phyloP scores from a whole-genome alignment of 2,329 filamentous ascomycete genomes.

The Trichophyton schoenleinii region DNA sequence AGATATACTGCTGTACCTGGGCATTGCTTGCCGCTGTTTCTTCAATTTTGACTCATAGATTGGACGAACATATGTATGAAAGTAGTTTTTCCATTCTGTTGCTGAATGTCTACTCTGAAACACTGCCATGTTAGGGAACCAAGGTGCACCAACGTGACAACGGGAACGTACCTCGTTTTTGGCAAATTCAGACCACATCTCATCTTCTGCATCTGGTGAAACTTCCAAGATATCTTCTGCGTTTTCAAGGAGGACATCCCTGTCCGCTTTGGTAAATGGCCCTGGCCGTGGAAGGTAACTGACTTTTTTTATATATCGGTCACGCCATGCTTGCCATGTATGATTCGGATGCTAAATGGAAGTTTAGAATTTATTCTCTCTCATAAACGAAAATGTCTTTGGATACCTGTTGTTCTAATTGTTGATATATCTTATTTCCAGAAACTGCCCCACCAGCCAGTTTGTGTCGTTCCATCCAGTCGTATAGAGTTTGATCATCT shows the following conservation, averaged over 20 bases:
- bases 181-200: constrained; percentile 19
- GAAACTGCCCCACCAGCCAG: constrained; percentile 20
- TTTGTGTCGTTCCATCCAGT: constrained; percentile 31
- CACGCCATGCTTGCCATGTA: constrained; percentile 38
- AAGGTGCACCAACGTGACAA: neutral
- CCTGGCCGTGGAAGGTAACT: constrained; percentile 26
- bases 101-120: constrained; percentile 8
- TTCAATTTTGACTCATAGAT: constrained; percentile 5
- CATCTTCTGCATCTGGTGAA: constrained; percentile 11
- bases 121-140: neutral
- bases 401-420: constrained; percentile 28
- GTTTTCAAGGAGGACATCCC: constrained; percentile 14
- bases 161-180: constrained; percentile 10
- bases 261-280: constrained; percentile 18
- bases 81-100: constrained; percentile 10
- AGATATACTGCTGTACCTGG: neutral
- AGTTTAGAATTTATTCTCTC: neutral
- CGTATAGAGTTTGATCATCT: constrained; percentile 35
- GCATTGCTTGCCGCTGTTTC: neutral
- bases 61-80: constrained; percentile 10
- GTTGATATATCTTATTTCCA: constrained; percentile 36
- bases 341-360: constrained; percentile 30
- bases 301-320: constrained; percentile 34
- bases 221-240: constrained; percentile 16
- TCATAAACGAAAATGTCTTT: neutral